These are phyloP conservation scores for Lablab purpureus DNA, from an alignment of 306 rosid genomes.

Conservation along the genomic window DNA sequence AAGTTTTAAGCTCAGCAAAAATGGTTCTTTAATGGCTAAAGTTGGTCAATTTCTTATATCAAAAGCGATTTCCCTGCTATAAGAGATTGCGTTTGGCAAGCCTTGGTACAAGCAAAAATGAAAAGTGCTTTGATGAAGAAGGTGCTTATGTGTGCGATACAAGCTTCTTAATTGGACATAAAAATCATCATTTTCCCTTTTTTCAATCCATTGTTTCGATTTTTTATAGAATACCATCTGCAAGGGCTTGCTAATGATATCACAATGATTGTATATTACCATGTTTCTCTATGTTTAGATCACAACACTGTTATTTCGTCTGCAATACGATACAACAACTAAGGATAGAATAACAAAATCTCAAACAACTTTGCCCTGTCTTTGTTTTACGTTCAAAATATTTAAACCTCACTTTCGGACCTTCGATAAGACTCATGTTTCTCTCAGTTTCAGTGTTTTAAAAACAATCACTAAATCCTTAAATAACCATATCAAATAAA, in stretches of 20 bases:
- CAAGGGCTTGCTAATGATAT: slow-evolving; percentile 14
- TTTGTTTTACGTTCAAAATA: too few species aligned
- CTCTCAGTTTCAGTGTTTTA: too few species aligned
- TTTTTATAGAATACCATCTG: not conserved
- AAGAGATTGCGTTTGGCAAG: slow-evolving; percentile 37
- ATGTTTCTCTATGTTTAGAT: slow-evolving; percentile 3
- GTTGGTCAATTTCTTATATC: slow-evolving; percentile 42
- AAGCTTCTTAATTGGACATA: too few species aligned
- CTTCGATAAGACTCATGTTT: not conserved
- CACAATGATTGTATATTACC: slow-evolving; percentile 34
- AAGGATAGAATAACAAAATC: not conserved
- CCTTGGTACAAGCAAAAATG: slow-evolving; percentile 30
- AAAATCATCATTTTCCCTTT: too few species aligned
- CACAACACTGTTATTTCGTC: not conserved
- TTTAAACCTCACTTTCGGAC: too few species aligned
- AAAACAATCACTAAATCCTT: too few species aligned
- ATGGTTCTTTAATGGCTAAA: slow-evolving; percentile 39
- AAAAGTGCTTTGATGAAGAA: too few species aligned
- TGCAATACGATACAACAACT: not conserved
- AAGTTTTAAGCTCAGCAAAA: slow-evolving; percentile 3
- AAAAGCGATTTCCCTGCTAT: slow-evolving; percentile 45
- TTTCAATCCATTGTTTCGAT: not conserved
- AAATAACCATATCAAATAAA: too few species aligned
- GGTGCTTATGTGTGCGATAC: not conserved
- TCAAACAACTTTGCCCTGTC: not conserved